phyloP scores from a whole-genome alignment of 2,329 filamentous ascomycete genomes.

The Sarocladiaceae sp. region DNA sequence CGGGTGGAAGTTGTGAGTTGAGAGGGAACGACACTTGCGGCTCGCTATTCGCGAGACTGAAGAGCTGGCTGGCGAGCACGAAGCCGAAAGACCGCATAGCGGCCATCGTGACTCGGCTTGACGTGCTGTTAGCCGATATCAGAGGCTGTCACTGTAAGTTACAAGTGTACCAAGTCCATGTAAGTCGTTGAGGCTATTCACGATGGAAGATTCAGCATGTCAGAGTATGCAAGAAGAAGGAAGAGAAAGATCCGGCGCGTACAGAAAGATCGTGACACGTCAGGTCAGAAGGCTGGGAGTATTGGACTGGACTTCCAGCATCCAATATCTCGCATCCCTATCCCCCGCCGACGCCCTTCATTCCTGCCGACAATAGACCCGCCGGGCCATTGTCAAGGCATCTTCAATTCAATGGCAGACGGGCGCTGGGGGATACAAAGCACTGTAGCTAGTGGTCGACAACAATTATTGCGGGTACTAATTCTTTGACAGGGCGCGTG shows the following conservation, averaged over 20 bases:
- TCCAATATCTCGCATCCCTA: constrained; percentile 6
- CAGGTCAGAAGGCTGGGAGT: constrained; percentile 8
- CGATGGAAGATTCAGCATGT: not conserved
- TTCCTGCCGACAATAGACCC: constrained; percentile 5
- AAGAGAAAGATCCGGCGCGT: not conserved
- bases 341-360: constrained; percentile 6
- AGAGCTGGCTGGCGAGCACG: constrained; percentile 10
- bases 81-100: constrained; percentile 8
- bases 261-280: not conserved
- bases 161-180: not conserved
- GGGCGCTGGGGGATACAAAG: not conserved
- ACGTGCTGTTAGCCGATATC: not conserved
- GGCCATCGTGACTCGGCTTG: constrained; percentile 4
- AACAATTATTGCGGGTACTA: not conserved
- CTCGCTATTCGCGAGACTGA: constrained; percentile 22
- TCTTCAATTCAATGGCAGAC: not conserved
- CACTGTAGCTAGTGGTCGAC: not conserved
- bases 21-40: constrained; percentile 63
- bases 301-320: not conserved
- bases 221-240: constrained; percentile 1
- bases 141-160: not conserved
- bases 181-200: not conserved
- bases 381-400: not conserved
- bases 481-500: not conserved
- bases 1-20: constrained; percentile 79